Conservation (phyloP, 495 filamentous ascomycete species). For the Sporormia fimetaria region DNA sequence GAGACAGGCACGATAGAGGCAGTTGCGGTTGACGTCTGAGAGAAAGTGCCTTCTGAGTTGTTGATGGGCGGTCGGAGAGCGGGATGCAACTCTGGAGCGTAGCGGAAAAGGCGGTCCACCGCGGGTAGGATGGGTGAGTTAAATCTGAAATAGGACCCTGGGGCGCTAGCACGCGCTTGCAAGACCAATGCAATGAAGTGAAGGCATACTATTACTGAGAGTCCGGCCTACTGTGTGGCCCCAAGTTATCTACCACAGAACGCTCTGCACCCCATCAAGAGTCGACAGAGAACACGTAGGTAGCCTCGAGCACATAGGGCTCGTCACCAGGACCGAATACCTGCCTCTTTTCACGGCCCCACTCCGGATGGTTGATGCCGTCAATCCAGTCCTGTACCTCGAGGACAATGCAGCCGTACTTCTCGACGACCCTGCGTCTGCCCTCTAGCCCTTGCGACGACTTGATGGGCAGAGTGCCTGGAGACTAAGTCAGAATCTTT, state of each 20-base stretch:
- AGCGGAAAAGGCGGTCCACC: too few relatives aligned
- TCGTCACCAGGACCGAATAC: conserved; percentile 31
- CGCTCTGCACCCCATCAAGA: not conserved
- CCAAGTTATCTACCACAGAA: not conserved
- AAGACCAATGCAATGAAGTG: too few relatives aligned
- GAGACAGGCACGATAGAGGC: too few relatives aligned
- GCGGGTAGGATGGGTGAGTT: too few relatives aligned
- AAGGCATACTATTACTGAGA: not conserved
- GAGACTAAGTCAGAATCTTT: conserved; percentile 2
- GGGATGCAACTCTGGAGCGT: too few relatives aligned
- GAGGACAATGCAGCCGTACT: conserved; percentile 50
- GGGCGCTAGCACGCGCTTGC: too few relatives aligned
- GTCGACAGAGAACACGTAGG: conserved; percentile 30
- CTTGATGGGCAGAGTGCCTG: conserved; percentile 32
- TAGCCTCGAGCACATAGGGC: conserved; percentile 30
- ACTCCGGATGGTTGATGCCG: conserved; percentile 34
- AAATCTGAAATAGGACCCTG: too few relatives aligned
- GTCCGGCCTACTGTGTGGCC: not conserved
- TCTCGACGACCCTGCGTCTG: conserved; percentile 36
- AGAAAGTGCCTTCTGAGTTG: too few relatives aligned
- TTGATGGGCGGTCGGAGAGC: too few relatives aligned
- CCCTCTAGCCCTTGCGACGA: conserved; percentile 30
- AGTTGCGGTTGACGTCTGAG: too few relatives aligned
- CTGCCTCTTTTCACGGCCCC: conserved; percentile 28
- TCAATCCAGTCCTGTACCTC: conserved; percentile 35